These are phyloP conservation scores for Ilyonectria destructans DNA, from an alignment of 2,329 filamentous ascomycete species.

Conservation along the genomic window DNA sequence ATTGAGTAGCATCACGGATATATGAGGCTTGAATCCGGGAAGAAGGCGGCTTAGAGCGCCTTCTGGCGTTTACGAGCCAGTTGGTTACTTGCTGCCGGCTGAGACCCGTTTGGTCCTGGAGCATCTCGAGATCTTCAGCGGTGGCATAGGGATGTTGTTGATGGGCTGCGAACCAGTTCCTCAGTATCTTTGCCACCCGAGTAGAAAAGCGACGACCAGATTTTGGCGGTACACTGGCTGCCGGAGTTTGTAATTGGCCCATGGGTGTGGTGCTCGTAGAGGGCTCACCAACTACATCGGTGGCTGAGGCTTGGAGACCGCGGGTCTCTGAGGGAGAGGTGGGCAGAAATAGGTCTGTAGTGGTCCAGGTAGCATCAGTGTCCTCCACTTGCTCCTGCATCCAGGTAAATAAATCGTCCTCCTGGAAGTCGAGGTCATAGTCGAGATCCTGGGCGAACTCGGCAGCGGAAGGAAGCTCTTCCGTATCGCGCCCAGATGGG, in stretches of 20 bases:
- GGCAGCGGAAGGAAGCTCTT: too few species aligned
- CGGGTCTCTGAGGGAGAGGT: background rate
- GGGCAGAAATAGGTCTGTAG: background rate
- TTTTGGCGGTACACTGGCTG: too few species aligned
- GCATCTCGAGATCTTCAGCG: conserved; percentile 83
- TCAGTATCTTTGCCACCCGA: conserved; percentile 24
- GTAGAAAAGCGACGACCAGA: too few species aligned
- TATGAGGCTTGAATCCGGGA: background rate
- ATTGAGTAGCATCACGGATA: background rate
- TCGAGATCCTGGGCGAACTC: background rate
- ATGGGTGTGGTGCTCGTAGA: background rate
- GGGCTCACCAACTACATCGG: background rate
- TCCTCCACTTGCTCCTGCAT: background rate
- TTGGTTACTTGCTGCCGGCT: conserved; percentile 86
- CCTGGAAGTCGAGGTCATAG: background rate
- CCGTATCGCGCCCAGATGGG: too few species aligned
- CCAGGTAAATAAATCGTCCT: background rate
- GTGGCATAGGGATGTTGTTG: conserved; percentile 86
- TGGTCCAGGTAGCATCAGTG: background rate
- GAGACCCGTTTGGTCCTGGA: conserved; percentile 82
- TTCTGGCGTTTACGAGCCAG: conserved; percentile 89
- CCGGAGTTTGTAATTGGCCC: background rate
- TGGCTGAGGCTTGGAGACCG: background rate
- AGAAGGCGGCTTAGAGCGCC: conserved; percentile 74
- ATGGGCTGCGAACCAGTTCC: conserved; percentile 80